Conservation (phyloP, 805 yeast species). For the Ogataea degrootiae region DNA sequence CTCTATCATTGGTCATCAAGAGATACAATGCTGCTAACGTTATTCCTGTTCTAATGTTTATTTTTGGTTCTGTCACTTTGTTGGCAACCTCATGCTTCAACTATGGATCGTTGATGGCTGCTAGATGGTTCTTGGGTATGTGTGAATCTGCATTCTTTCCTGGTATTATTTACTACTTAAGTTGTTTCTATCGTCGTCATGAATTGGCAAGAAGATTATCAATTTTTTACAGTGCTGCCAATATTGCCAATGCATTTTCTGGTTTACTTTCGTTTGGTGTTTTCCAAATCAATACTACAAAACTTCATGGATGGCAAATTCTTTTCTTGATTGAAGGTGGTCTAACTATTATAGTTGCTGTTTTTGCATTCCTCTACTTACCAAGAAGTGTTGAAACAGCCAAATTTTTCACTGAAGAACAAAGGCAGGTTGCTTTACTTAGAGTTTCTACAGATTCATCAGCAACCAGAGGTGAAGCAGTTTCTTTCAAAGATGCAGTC, state of each 20-base stretch:
- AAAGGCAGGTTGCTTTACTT: conserved; percentile 33
- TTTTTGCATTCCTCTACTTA: conserved; percentile 30
- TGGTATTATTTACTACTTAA: conserved; percentile 34
- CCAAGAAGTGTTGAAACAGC: conserved; percentile 36
- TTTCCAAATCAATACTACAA: conserved; percentile 35
- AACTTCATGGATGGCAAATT: conserved; percentile 44
- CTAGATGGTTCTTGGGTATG: conserved; percentile 35
- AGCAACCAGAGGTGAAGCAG: conserved; percentile 32
- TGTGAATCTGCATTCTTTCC: conserved; percentile 37
- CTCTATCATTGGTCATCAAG: conserved; percentile 37
- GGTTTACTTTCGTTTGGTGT: conserved; percentile 32
- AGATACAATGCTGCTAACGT: conserved; percentile 39
- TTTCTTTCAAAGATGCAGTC: conserved; percentile 37
- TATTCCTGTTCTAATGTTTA: conserved; percentile 40
- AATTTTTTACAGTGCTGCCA: conserved; percentile 33
- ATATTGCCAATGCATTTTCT: conserved; percentile 32
- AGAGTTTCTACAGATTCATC: conserved; percentile 44
- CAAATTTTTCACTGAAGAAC: conserved; percentile 36
- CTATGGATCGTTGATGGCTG: conserved; percentile 32
- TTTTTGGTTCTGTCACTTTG: conserved; percentile 39
- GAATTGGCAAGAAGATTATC: conserved; percentile 35
- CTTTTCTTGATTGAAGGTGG: conserved; percentile 43
- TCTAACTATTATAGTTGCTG: conserved; percentile 33
- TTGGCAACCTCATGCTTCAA: conserved; percentile 36
- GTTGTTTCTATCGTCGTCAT: conserved; percentile 34